Conservation (phyloP, 306 rosid species). For the Dalbergia oliveri region DNA sequence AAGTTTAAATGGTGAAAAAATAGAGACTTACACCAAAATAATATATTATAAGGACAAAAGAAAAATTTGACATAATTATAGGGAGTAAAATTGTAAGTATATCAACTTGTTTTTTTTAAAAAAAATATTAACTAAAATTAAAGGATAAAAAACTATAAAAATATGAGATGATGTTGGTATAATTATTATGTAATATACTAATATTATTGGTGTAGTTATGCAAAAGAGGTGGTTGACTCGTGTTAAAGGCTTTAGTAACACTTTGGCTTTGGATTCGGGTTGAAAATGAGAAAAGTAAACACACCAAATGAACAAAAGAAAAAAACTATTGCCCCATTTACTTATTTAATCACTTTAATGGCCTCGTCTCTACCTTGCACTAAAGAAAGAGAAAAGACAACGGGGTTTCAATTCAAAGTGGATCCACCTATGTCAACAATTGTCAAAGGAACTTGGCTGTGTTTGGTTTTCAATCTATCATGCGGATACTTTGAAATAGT, state of each 20-base stretch:
- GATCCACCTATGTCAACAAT: constrained; percentile 45
- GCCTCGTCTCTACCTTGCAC: constrained; percentile 26
- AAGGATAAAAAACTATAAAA: no score
- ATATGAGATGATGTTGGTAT: background rate
- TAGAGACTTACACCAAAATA: no score
- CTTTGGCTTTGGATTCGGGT: constrained; percentile 75
- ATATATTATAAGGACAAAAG: background rate
- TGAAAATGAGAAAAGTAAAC: constrained; percentile 48
- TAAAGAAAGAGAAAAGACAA: constrained; percentile 68
- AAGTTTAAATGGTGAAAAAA: no score
- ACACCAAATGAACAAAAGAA: constrained; percentile 43
- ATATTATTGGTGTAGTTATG: background rate
- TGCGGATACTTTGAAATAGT: no score
- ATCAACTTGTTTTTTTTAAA: no score
- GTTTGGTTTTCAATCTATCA: background rate
- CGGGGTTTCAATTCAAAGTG: constrained; percentile 58
- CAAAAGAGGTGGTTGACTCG: constrained; percentile 66
- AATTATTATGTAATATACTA: no score
- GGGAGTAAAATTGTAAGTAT: no score
- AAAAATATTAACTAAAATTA: no score
- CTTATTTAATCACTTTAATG: constrained; percentile 53
- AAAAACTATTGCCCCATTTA: constrained; percentile 28
- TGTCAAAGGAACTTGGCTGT: constrained; percentile 36
- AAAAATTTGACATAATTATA: no score
- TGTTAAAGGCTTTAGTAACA: background rate